These are phyloP conservation scores for Spiromastix sp. DNA, from an alignment of 2,329 filamentous ascomycete genomes.

Conservation along the genomic window DNA sequence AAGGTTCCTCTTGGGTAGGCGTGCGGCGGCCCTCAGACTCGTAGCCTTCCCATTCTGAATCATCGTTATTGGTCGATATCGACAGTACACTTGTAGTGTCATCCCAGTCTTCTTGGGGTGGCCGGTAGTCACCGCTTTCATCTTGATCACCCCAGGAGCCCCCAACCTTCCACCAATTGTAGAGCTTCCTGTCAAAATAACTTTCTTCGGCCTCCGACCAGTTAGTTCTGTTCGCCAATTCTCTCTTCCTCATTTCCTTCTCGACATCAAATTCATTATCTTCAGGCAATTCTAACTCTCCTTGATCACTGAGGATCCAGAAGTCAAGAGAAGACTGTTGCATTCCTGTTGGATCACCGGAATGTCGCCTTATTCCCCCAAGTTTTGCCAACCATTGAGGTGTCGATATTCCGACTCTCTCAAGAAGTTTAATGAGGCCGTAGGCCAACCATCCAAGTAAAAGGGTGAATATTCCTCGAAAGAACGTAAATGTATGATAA, in stretches of 20 bases:
- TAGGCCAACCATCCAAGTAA: constrained; percentile 49
- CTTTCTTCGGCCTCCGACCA: constrained; percentile 47
- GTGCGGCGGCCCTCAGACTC: constrained; percentile 51
- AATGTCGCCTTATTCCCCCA: constrained; percentile 19
- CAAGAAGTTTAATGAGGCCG: constrained; percentile 44
- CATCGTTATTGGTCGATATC: constrained; percentile 41
- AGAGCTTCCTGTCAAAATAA: constrained; percentile 62
- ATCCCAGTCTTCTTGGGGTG: constrained; percentile 46
- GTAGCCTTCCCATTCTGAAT: constrained; percentile 40
- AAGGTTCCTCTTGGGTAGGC: constrained; percentile 59
- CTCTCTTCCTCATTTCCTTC: constrained; percentile 58
- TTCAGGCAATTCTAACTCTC: constrained; percentile 45
- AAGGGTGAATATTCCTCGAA: constrained; percentile 62
- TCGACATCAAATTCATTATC: constrained; percentile 69
- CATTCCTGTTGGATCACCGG: constrained; percentile 7
- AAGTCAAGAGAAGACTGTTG: constrained; percentile 36
- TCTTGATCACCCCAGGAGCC: constrained; percentile 81
- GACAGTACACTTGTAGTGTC: constrained; percentile 78
- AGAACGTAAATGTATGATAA: constrained; percentile 62
- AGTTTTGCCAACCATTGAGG: constrained; percentile 51
- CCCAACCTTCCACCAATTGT: constrained; percentile 73
- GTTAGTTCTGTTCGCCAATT: constrained; percentile 33
- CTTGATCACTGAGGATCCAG: constrained; percentile 44
- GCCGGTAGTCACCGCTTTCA: constrained; percentile 66
- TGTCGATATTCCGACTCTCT: constrained; percentile 49